Evolutionary conservation across 441 rosid genomes (phyloP).

Genomic region (Arabidopsis lyrata): DNA sequence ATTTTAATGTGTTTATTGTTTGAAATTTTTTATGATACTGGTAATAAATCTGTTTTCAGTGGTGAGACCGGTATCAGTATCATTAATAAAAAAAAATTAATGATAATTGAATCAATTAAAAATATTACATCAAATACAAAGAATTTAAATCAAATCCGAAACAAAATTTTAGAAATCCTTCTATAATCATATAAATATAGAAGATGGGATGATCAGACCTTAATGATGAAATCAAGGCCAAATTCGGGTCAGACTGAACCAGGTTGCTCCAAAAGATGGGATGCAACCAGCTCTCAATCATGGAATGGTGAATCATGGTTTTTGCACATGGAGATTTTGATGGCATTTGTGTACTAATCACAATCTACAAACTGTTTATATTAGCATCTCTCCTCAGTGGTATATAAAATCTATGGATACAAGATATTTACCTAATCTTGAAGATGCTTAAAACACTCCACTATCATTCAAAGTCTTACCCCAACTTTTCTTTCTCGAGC

Average conservation of each 20-base stretch:
- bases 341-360: background rate
- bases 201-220: too few relatives aligned
- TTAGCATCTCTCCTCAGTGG: conserved; percentile 26
- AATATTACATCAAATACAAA: too few relatives aligned
- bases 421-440: conserved; percentile 34
- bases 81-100: too few relatives aligned
- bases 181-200: too few relatives aligned
- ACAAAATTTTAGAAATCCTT: too few relatives aligned
- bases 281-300: background rate
- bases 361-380: conserved; percentile 34
- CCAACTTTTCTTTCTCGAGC: conserved; percentile 63
- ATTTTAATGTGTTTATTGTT: too few relatives aligned
- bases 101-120: too few relatives aligned
- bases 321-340: background rate
- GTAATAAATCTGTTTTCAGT: too few relatives aligned
- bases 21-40: too few relatives aligned
- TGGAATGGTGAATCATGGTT: conserved; percentile 2
- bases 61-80: too few relatives aligned
- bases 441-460: conserved; percentile 11
- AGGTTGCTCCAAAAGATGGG: too few relatives aligned
- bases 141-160: too few relatives aligned
- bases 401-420: conserved; percentile 26
- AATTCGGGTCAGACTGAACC: background rate
- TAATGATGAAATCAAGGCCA: background rate
- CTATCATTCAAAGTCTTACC: conserved; percentile 2